Evolutionary conservation across 208 protist species (phyloP), one percentile per base, ranked within the genome.

Genomic region (Trypanosoma avium): DNA sequence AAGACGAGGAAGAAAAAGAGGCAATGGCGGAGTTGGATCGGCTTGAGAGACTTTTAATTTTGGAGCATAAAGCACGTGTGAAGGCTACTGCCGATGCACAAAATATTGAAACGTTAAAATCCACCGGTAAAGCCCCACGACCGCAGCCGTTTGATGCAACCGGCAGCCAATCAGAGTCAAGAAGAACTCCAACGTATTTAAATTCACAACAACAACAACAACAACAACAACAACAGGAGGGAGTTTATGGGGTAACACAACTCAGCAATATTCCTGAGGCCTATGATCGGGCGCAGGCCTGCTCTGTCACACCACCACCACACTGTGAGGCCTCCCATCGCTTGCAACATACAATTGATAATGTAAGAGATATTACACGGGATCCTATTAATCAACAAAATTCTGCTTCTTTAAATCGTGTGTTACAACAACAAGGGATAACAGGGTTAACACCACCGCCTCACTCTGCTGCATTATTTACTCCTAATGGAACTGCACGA

Each of bases 11-110:
- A 53, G 82, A 75, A 8, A 71, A 61, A 54, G 70, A 79, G 24
- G 84, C 80, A 49, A 70, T 76, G 70, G 73, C 82, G 12, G 86
- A 95, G 40, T 75, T 95, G 10, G 86, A 95, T 54, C 81, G 79
- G n/a, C 84, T 95, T 45, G 86, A 95, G 75, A 79, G 86, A 9
- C 77, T 95, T 48, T 84, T 95, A 19, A 89, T 95, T 57, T 49
- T 87, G n/a, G 89, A 95, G 73, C 86, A 95, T 76, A 92, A 90
- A 67, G 79, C 86, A 0, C 85, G 89, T 21, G 84, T 87, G 40
- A 77, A 81, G 54, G 80, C 79, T 1, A 61, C 80, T 7, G 43
- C 92, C 59, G 89, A 93, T 35, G 76, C 79, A 45, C 77, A 93
- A 35, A 71, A 68, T 4, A 63, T 87, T 13, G 63, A 59, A 21